These are phyloP conservation scores for Ligustrum vulgare DNA, from an alignment of 257 asterid species.

Conservation along the genomic window DNA sequence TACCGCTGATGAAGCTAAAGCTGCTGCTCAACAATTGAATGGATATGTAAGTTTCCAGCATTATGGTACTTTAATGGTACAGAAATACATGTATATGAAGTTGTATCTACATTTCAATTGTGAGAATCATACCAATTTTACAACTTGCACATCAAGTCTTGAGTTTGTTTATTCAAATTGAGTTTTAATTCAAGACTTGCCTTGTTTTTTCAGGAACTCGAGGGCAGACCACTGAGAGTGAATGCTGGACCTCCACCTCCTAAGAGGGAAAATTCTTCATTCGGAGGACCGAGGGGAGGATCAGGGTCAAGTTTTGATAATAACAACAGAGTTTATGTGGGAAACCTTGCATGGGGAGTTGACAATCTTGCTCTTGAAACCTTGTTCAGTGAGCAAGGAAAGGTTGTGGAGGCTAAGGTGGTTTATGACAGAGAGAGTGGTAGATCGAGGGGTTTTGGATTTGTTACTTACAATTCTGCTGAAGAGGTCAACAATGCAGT, in stretches of 20 bases:
- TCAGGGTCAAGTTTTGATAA: constrained; percentile 32
- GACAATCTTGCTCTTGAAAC: constrained; percentile 67
- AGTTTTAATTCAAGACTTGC: not conserved
- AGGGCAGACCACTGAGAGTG: constrained; percentile 79
- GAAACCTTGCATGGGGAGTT: constrained; percentile 91
- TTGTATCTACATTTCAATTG: not conserved
- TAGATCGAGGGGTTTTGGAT: constrained; percentile 90
- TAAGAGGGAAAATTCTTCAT: constrained; percentile 44
- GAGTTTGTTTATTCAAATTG: not conserved
- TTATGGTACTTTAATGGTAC: not conserved
- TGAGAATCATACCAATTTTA: not conserved
- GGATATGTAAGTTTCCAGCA: constrained; percentile 62
- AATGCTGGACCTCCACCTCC: constrained; percentile 83
- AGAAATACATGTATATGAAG: not conserved
- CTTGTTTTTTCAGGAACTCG: constrained; percentile 56
- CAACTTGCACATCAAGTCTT: not conserved
- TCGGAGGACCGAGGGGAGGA: constrained; percentile 54
- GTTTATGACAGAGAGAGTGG: constrained; percentile 86
- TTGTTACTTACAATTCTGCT: constrained; percentile 66
- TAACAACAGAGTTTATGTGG: constrained; percentile 65
- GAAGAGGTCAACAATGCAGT: constrained; percentile 75
- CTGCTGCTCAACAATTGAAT: constrained; percentile 69
- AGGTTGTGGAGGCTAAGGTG: constrained; percentile 79
- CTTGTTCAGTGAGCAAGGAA: constrained; percentile 75
- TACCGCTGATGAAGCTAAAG: constrained; percentile 61